Conservation (phyloP, 2,329 filamentous ascomycete species). For the Blastomyces emzantsi region DNA sequence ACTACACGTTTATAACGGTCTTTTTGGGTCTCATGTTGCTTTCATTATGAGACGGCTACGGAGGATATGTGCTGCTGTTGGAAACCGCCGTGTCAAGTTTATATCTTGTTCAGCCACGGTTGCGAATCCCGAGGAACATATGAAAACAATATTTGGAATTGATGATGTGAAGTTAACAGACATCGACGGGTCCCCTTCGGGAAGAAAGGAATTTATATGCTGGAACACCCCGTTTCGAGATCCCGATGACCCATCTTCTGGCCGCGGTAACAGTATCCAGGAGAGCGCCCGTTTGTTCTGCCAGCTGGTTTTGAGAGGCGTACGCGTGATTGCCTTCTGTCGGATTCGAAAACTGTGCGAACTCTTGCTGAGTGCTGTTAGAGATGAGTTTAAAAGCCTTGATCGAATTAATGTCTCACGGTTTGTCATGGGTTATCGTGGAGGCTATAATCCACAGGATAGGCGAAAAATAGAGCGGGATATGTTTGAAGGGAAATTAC, state of each 20-base stretch:
- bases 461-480: slow-evolving; percentile 79
- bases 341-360: slow-evolving; percentile 83
- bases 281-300: slow-evolving; percentile 90
- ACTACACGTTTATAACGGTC: slow-evolving; percentile 89
- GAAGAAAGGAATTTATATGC: slow-evolving; percentile 88
- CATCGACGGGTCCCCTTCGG: slow-evolving; percentile 85
- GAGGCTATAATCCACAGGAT: slow-evolving; percentile 89
- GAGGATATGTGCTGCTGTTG: slow-evolving; percentile 79
- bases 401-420: slow-evolving; percentile 65
- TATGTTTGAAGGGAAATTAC: slow-evolving; percentile 92
- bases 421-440: slow-evolving; percentile 89
- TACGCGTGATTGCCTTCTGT: slow-evolving; percentile 89
- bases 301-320: slow-evolving; percentile 76
- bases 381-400: slow-evolving; percentile 62
- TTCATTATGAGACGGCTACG: slow-evolving; percentile 87
- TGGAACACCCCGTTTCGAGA: slow-evolving; percentile 98
- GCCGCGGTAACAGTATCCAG: slow-evolving; percentile 68
- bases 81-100: slow-evolving; percentile 77
- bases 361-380: slow-evolving; percentile 68
- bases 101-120: slow-evolving; percentile 96
- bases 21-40: slow-evolving; percentile 88
- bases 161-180: slow-evolving; percentile 73
- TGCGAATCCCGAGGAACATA: slow-evolving; percentile 83
- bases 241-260: slow-evolving; percentile 74
- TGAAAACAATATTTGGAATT: slow-evolving; percentile 88